Conservation (phyloP, 2,329 filamentous ascomycete genomes). For the Aspergillus jensenii region DNA sequence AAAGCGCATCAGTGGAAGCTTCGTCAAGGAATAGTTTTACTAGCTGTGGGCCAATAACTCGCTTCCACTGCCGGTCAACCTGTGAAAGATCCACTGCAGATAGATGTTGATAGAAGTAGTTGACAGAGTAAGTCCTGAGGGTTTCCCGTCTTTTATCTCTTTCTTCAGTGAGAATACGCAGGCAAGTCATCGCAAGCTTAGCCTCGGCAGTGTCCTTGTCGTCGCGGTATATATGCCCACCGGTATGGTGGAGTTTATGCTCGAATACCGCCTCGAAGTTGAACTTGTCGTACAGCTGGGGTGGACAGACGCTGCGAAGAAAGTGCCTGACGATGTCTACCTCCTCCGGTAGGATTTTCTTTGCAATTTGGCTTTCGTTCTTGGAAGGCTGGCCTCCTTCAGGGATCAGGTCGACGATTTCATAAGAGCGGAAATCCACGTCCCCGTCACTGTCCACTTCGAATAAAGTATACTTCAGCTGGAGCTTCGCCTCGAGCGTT, state of each 20-base stretch:
- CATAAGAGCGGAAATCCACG: conserved; percentile 20
- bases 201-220: conserved; percentile 23
- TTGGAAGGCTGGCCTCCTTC: conserved; percentile 2
- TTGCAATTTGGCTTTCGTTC: background rate
- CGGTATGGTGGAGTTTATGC: conserved; percentile 19
- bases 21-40: conserved; percentile 22
- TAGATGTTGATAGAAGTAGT: conserved; percentile 20
- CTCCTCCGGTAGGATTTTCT: conserved; percentile 16
- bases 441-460: conserved; percentile 22
- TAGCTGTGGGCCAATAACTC: conserved; percentile 20
- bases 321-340: conserved; percentile 26
- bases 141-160: conserved; percentile 9
- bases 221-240: conserved; percentile 20
- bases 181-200: conserved; percentile 17
- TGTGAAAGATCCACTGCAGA: conserved; percentile 23
- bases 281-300: conserved; percentile 23
- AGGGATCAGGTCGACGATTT: conserved; percentile 16
- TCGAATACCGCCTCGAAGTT: conserved; percentile 26
- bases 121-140: conserved; percentile 14
- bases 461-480: conserved; percentile 20
- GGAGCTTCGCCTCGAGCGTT: conserved; percentile 20
- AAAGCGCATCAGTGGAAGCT: conserved; percentile 14
- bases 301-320: conserved; percentile 25
- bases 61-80: conserved; percentile 22
- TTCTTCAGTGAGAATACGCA: conserved; percentile 17